Conservation (phyloP, 2,329 filamentous ascomycete species). For the Pestalotiopsis fici region DNA sequence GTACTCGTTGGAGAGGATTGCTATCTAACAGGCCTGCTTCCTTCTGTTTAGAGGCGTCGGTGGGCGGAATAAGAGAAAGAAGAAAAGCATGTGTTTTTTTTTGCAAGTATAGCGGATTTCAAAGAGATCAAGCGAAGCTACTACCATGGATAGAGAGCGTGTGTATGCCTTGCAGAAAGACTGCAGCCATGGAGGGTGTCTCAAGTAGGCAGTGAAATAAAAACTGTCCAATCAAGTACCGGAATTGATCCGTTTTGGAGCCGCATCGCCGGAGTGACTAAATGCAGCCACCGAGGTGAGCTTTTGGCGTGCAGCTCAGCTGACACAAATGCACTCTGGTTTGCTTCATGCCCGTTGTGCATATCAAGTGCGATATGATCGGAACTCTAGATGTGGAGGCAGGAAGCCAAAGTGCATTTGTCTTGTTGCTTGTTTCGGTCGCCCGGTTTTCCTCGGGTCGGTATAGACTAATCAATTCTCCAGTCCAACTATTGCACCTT, state of each 20-base stretch:
- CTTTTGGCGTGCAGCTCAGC: not conserved
- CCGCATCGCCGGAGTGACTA: not conserved
- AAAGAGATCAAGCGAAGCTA: not conserved
- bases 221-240: not conserved
- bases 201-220: not conserved
- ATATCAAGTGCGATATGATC: not conserved
- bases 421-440: not conserved
- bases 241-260: not conserved
- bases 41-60: not conserved
- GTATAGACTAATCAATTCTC: not conserved
- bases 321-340: not conserved
- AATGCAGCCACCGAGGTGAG: not conserved
- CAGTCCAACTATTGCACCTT: not conserved
- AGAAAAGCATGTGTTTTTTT: not conserved
- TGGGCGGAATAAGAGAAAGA: not conserved
- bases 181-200: not conserved
- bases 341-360: not conserved
- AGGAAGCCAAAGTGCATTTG: not conserved
- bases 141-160: not conserved
- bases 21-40: conserved; percentile 47
- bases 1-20: conserved; percentile 81
- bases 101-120: not conserved
- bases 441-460: too few species aligned
- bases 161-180: conserved; percentile 1
- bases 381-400: not conserved